Evolutionary conservation across 331 rosid species (phyloP).

Genomic region (Rosa hybrid): DNA sequence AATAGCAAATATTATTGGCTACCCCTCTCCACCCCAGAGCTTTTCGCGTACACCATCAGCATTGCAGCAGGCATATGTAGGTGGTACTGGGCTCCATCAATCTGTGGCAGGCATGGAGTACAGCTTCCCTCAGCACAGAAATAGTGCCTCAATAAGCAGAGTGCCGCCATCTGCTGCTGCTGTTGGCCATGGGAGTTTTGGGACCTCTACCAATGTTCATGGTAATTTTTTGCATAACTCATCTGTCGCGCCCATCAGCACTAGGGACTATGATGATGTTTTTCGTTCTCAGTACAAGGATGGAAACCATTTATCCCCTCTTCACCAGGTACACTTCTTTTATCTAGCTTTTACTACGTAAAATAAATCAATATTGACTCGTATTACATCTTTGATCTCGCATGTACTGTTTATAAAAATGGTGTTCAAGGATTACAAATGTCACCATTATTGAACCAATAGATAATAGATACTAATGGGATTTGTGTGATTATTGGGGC

Average conservation of each 20-base stretch:
- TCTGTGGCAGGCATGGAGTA: constrained; percentile 40
- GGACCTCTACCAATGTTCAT: constrained; percentile 33
- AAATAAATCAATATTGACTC: neutral
- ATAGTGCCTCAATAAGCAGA: constrained; percentile 31
- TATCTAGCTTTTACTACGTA: neutral
- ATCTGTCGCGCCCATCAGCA: constrained; percentile 33
- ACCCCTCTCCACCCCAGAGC: constrained; percentile 35
- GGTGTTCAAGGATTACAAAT: neutral
- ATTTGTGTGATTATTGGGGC: neutral
- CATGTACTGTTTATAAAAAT: too few species aligned
- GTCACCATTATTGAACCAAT: neutral
- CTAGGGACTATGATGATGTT: constrained; percentile 38
- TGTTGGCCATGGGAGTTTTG: constrained; percentile 41
- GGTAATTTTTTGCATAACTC: constrained; percentile 37
- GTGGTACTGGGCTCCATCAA: constrained; percentile 33
- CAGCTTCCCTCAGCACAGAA: constrained; percentile 37
- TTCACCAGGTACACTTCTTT: constrained; percentile 44
- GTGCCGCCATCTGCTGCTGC: constrained; percentile 39
- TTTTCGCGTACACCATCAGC: constrained; percentile 27
- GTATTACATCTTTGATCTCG: neutral
- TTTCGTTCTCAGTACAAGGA: constrained; percentile 42
- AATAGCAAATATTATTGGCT: constrained; percentile 30
- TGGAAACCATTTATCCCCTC: constrained; percentile 36
- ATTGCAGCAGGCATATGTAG: constrained; percentile 40
- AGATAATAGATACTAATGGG: neutral